Evolutionary conservation across 768 basidiomycete genomes (phyloP).

Genomic region (Tulasnella sp.): DNA sequence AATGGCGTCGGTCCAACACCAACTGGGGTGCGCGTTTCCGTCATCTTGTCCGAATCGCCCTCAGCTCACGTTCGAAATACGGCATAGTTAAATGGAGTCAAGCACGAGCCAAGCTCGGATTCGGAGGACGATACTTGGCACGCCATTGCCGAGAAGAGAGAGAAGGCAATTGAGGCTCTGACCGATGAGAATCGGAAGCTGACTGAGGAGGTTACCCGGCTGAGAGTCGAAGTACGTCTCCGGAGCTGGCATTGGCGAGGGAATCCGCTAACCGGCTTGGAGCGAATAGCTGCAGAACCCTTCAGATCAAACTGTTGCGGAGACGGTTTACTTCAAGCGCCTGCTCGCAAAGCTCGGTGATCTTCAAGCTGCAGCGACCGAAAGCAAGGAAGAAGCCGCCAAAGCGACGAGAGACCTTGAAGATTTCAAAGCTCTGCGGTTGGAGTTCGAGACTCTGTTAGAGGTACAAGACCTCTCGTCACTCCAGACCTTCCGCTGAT

Average conservation of each 20-base stretch:
- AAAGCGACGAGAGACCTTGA: constrained; percentile 33
- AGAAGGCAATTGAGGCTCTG: constrained; percentile 50
- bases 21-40: constrained; percentile 17
- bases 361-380: constrained; percentile 46
- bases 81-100: constrained; percentile 16
- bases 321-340: constrained; percentile 53
- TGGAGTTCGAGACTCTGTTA: constrained; percentile 29
- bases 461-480: constrained; percentile 26
- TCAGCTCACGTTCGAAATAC: constrained; percentile 6
- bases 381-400: constrained; percentile 43
- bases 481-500: neutral
- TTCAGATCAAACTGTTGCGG: constrained; percentile 47
- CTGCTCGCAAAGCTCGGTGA: constrained; percentile 54
- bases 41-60: constrained; percentile 17
- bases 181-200: constrained; percentile 42
- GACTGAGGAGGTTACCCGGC: constrained; percentile 45
- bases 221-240: constrained; percentile 48
- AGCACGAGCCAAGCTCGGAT: neutral
- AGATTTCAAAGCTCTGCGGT: constrained; percentile 33
- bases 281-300: constrained; percentile 33
- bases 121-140: constrained; percentile 40
- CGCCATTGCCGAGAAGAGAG: constrained; percentile 40
- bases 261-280: neutral
- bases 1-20: constrained; percentile 17
- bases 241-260: neutral